Conservation (phyloP, 495 filamentous ascomycete genomes). For the Neurospora cerealis region DNA sequence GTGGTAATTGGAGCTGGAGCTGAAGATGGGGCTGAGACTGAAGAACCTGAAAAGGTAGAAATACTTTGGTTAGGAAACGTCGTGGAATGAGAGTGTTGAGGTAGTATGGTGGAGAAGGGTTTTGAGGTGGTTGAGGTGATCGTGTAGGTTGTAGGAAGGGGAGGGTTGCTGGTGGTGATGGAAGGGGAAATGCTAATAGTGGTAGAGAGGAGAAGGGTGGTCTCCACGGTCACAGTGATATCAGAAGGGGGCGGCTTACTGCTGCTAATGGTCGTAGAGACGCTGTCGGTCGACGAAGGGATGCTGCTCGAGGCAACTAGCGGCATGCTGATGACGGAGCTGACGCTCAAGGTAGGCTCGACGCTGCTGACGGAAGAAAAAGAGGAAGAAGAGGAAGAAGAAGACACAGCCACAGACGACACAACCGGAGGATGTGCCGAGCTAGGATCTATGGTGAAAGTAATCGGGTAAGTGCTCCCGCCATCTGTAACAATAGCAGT, state of each 20-base stretch:
- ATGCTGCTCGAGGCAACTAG: neutral
- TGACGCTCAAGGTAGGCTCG: neutral
- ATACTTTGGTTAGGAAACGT: neutral
- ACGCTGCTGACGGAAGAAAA: neutral
- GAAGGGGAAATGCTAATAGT: neutral
- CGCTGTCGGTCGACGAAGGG: neutral
- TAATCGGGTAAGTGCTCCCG: neutral
- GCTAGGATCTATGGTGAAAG: conserved; percentile 4
- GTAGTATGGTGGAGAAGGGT: neutral
- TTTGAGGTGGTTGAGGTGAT: neutral
- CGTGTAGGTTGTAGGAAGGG: too few species aligned
- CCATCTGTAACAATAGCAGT: neutral
- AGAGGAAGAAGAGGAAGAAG: neutral
- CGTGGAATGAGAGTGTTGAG: neutral
- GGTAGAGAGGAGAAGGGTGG: too few species aligned
- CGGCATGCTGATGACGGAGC: neutral
- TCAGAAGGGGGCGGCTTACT: neutral
- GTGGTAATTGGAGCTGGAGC: neutral
- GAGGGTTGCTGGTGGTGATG: neutral
- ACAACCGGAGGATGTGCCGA: neutral
- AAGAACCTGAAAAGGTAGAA: neutral
- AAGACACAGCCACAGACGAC: neutral
- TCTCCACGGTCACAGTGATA: too few species aligned
- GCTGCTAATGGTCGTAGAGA: neutral
- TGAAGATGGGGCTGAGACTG: neutral